Base-by-base conservation (phyloP, 2,329 filamentous ascomycete genomes). In the Calonectria hongkongensis region DNA sequence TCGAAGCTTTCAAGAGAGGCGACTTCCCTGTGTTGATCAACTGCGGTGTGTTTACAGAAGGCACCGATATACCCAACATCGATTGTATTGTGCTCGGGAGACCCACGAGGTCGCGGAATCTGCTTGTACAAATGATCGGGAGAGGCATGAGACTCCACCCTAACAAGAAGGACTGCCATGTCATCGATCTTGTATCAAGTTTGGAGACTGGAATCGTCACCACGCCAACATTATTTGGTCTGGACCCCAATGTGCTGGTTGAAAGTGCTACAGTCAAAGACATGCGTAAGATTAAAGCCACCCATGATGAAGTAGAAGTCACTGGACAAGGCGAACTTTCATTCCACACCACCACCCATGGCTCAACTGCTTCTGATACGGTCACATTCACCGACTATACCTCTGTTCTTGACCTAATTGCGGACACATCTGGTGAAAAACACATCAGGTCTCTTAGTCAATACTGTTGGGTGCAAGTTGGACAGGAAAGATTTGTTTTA, bases 51-150 rank as follows among this genome's bases (percentile, higher is more conserved):
- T 98, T 98, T 80, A 98, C 96, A 0, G 97, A 99, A 85, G 97
- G 97, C 2, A 99, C 97, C 0, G 97, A 99, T 80, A 98, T 99
- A 39, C 97, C 97, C 7, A 98, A 98, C 82, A 94, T 99, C 76
- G 97, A 99, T 85, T 98, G 97, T 81, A 91, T 99, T 28, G 82
- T 99, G 10, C 89, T 99, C 10, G 95, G 94, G 4, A 89, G 97
- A 28, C 97, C 97, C 0, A 99, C 97, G 1, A 92, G 93, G 77
- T 98, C 97, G 18, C 92, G 94, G n/a, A 98, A 98, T 78, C 87
- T 99, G 2, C 90, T 99, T 1, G 92, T 98, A 0, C 97, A 99
- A 84, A 99, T 99, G 97, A 98, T 99, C 74, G 97, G 97, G 0
- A 91, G 97, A 79, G 97, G 97, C 5, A 94, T 99, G 91, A 92